Evolutionary conservation across 768 basidiomycete genomes (phyloP).

Genomic region (Lactarius pseudohatsudake): DNA sequence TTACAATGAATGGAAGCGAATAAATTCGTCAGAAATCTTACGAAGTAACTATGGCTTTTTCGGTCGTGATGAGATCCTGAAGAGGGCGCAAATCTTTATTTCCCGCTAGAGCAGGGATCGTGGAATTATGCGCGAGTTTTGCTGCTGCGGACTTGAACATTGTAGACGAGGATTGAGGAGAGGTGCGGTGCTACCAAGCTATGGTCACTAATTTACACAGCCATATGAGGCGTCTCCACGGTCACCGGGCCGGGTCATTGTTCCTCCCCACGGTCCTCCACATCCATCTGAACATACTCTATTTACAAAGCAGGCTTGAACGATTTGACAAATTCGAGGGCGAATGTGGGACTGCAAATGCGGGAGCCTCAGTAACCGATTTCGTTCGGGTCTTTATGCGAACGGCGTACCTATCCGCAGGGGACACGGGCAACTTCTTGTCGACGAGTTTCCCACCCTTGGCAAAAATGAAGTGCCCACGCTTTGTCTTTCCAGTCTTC

Average conservation of each 20-base stretch:
- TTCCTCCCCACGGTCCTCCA: too few relatives aligned
- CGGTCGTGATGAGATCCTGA: constrained; percentile 86
- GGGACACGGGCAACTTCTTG: constrained; percentile 82
- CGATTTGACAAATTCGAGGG: constrained; percentile 67
- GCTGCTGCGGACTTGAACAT: constrained; percentile 82
- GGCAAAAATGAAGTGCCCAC: constrained; percentile 92
- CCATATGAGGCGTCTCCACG: not conserved
- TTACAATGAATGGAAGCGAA: not conserved
- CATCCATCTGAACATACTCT: not conserved
- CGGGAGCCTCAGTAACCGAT: constrained; percentile 8
- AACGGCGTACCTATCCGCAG: constrained; percentile 68
- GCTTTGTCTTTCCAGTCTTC: constrained; percentile 77
- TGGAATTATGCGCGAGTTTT: constrained; percentile 87
- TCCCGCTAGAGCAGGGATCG: constrained; percentile 64
- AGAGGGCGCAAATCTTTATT: constrained; percentile 80
- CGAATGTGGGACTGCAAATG: constrained; percentile 53
- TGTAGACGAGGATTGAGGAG: not conserved
- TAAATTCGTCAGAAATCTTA: constrained; percentile 38
- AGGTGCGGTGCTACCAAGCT: not conserved
- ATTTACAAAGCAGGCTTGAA: constrained; percentile 15
- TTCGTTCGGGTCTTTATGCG: not conserved
- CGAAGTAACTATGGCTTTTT: constrained; percentile 80
- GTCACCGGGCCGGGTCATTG: not conserved
- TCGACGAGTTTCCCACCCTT: constrained; percentile 89
- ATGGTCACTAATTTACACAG: not conserved